Percentiles rank a stretch among this genome's conserved stretches.
phyloP scores from a whole-genome alignment of 768 basidiomycete species.

The Filobasidium floriforme region DNA sequence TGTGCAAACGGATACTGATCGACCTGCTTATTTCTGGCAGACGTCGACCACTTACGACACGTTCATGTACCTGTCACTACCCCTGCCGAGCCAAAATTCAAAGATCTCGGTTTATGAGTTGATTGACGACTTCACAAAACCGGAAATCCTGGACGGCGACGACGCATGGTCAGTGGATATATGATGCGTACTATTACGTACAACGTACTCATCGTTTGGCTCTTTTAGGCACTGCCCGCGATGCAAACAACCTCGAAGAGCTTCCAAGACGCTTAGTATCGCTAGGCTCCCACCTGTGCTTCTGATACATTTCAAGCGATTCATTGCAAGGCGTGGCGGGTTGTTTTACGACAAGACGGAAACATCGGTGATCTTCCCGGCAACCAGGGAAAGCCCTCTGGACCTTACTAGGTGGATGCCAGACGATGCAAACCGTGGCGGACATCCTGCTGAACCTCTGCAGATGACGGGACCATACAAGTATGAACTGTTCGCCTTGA shows the following conservation, averaged over 20 bases:
- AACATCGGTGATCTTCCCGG: slow-evolving; percentile 84
- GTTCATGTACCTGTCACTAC: slow-evolving; percentile 89
- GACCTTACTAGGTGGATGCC: slow-evolving; percentile 79
- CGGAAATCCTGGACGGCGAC: slow-evolving; percentile 81
- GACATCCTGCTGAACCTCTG: slow-evolving; percentile 58
- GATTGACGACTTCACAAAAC: slow-evolving; percentile 80
- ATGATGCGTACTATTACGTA: neutral
- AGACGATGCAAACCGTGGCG: slow-evolving; percentile 48
- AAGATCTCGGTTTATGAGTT: slow-evolving; percentile 67
- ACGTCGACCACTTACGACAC: slow-evolving; percentile 95
- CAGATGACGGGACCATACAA: slow-evolving; percentile 77
- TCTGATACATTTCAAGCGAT: slow-evolving; percentile 84
- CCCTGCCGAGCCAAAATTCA: slow-evolving; percentile 60
- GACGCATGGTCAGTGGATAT: slow-evolving; percentile 71
- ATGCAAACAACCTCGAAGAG: slow-evolving; percentile 80
- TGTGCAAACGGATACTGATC: slow-evolving; percentile 17
- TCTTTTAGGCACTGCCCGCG: slow-evolving; percentile 76
- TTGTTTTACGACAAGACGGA: slow-evolving; percentile 94
- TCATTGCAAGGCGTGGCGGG: slow-evolving; percentile 65
- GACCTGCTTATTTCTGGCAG: slow-evolving; percentile 51
- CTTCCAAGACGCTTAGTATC: slow-evolving; percentile 77
- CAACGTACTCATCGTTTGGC: neutral
- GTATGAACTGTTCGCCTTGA: slow-evolving; percentile 92
- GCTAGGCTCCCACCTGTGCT: slow-evolving; percentile 89
- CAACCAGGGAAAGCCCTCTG: slow-evolving; percentile 46